These are phyloP conservation scores for Rhodotorula graminis DNA, from an alignment of 768 basidiomycete genomes.

Conservation along the genomic window DNA sequence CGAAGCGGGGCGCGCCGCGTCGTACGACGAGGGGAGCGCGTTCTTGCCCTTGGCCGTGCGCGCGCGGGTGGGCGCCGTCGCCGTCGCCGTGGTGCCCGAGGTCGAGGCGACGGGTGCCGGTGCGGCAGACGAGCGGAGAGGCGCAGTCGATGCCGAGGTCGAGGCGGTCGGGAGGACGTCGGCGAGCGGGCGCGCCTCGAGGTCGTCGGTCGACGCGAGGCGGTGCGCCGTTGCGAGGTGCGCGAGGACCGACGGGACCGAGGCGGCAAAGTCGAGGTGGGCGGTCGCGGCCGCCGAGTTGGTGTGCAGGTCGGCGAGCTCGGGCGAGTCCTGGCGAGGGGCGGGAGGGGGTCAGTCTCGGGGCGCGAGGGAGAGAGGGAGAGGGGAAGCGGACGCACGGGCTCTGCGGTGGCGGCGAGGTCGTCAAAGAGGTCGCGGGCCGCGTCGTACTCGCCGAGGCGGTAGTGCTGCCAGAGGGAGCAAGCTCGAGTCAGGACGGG, in stretches of 20 bases:
- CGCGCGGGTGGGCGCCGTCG: background rate
- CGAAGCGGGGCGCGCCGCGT: background rate
- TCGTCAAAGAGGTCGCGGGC: conserved; percentile 48
- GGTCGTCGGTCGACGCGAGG: conserved; percentile 32
- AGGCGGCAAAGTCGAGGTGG: conserved; percentile 46
- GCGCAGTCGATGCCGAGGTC: background rate
- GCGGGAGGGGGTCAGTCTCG: too few species aligned
- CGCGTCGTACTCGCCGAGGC: conserved; percentile 46
- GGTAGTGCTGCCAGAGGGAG: conserved; percentile 43
- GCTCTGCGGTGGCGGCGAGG: conserved; percentile 45
- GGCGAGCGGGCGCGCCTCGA: conserved; percentile 42
- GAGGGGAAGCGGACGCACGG: conserved; percentile 38
- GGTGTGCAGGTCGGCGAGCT: conserved; percentile 47
- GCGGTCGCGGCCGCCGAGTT: conserved; percentile 46
- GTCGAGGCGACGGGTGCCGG: conserved; percentile 17
- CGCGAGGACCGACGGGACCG: conserved; percentile 35
- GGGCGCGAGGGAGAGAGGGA: background rate
- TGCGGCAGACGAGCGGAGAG: background rate
- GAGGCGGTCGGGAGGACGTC: conserved; percentile 31
- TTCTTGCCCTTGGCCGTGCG: background rate
- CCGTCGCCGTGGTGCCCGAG: background rate
- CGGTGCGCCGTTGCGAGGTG: background rate
- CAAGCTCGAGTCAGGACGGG: background rate
- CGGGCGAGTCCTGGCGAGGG: conserved; percentile 47
- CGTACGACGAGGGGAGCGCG: conserved; percentile 15